Evolutionary conservation across 805 yeast species (phyloP), one percentile per base, ranked within the genome.

Genomic region (Kazachstania taianensis): DNA sequence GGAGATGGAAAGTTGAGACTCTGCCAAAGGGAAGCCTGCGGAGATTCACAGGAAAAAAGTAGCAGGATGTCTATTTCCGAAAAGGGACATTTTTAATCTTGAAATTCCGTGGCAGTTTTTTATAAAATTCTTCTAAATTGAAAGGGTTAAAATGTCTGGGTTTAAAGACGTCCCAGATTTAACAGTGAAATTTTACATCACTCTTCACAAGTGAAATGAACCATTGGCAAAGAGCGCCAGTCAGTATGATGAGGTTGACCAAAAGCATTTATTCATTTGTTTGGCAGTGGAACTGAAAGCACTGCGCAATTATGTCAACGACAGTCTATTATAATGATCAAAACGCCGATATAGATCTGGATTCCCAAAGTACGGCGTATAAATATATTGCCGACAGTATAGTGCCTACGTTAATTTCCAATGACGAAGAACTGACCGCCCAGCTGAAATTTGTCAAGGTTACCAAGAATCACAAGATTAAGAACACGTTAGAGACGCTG

Each of bases 391-490:
- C 40, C 26, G 44, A 50, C 7, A 33, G 32, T 10, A 36, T 50
- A 15, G 36, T 52, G 6, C 48, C 48, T 5, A 29, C 35, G 18
- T 32, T 45, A 30, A 25, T 52, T 9, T 26, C 30, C 7, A 22
- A 37, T 16, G 39, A 37, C 15, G 14, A 15, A 17, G 10, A 15
- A 12, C 16, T 20, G 10, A 24, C 9, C 7, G 5, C 16, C 14
- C 24, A 7, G 13, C 23, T 24, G 9, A 38, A 28, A 20, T 31
- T 10, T 33, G 22, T 20, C 28, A 26, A 27, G 19, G 28, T 49
- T 12, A 41, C 52, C 2, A 52, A 50, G 33, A 50, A 50, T 37
- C 45, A 45, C 18, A 49, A 38, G 17, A 52, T 52, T 13, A 44
- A 46, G 20, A 35, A 40, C 16, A 30, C 36, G n/a, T 42, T 50